A percentile compares a stretch with the other conserved stretches of the same genome.
Evolutionary conservation across 2,329 filamentous ascomycete species (phyloP).

Genomic region (Trichothecium sympodiale): DNA sequence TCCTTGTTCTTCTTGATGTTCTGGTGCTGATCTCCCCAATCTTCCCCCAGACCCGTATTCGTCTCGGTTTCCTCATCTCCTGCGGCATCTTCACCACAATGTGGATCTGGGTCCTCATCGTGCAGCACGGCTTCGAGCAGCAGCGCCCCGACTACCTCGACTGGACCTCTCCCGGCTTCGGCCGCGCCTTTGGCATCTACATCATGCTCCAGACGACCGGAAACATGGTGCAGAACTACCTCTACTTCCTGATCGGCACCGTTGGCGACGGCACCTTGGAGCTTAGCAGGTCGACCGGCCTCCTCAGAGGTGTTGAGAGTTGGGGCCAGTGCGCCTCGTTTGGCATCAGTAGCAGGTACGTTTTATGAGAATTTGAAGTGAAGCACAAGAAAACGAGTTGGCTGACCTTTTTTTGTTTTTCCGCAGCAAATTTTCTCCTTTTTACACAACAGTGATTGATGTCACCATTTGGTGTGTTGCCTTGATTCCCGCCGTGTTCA

Average conservation of each 20-base stretch:
- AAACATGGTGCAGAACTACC: conserved; percentile 9
- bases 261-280: conserved; percentile 11
- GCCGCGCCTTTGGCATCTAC: conserved; percentile 12
- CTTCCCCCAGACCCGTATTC: conserved; percentile 9
- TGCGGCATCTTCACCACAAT: conserved; percentile 9
- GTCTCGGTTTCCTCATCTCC: conserved; percentile 9
- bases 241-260: conserved; percentile 10
- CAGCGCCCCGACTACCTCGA: conserved; percentile 7
- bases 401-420: no score
- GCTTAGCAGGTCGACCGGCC: conserved; percentile 9
- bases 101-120: conserved; percentile 13
- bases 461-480: conserved; percentile 12
- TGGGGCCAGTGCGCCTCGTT: conserved; percentile 13
- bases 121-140: conserved; percentile 9
- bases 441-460: conserved; percentile 14
- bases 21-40: no score
- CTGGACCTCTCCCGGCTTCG: conserved; percentile 10
- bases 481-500: conserved; percentile 9
- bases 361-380: no score
- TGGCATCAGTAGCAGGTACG: conserved; percentile 11
- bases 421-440: conserved; percentile 12
- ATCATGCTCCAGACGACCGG: conserved; percentile 10
- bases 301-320: conserved; percentile 11
- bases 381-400: no score
- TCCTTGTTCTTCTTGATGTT: neutral